These are phyloP conservation scores for Trichosporon coremiiforme DNA, from an alignment of 1,284 basidiomycete species.

Conservation along the genomic window DNA sequence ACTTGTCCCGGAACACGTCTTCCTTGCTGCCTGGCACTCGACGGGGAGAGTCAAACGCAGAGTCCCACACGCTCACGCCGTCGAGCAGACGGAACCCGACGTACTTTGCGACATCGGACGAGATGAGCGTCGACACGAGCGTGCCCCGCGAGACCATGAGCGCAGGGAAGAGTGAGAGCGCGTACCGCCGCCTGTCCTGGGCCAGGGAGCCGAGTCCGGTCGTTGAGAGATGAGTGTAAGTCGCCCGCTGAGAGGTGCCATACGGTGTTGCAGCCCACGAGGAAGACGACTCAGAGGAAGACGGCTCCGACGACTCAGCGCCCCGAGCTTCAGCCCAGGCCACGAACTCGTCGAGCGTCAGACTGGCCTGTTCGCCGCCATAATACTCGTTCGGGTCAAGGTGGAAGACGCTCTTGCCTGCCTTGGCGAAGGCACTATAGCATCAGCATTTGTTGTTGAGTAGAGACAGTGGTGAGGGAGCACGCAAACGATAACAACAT, in stretches of 20 bases:
- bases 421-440: slow-evolving; percentile 77
- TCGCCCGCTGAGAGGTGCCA: not conserved
- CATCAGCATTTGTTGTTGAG: slow-evolving; percentile 1
- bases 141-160: slow-evolving; percentile 79
- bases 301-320: not conserved
- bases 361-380: slow-evolving; percentile 76
- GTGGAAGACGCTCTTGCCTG: slow-evolving; percentile 83
- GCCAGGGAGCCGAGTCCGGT: slow-evolving; percentile 47
- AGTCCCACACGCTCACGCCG: slow-evolving; percentile 62
- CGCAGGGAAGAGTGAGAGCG: slow-evolving; percentile 78
- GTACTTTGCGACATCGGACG: slow-evolving; percentile 85
- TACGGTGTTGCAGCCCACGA: not conserved
- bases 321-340: slow-evolving; percentile 60
- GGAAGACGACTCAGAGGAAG: slow-evolving; percentile 2
- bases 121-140: slow-evolving; percentile 75
- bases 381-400: slow-evolving; percentile 84
- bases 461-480: not conserved
- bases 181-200: slow-evolving; percentile 72
- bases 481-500: not conserved
- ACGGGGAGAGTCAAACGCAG: slow-evolving; percentile 51
- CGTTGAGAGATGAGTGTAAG: not conserved
- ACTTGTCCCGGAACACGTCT: slow-evolving; percentile 85
- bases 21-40: slow-evolving; percentile 88
- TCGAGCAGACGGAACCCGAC: slow-evolving; percentile 86
- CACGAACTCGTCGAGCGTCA: slow-evolving; percentile 77